Evolutionary conservation across 73 alveolate species (phyloP), one percentile per base, ranked within the genome.

Genomic region (Uronychia setigera): DNA sequence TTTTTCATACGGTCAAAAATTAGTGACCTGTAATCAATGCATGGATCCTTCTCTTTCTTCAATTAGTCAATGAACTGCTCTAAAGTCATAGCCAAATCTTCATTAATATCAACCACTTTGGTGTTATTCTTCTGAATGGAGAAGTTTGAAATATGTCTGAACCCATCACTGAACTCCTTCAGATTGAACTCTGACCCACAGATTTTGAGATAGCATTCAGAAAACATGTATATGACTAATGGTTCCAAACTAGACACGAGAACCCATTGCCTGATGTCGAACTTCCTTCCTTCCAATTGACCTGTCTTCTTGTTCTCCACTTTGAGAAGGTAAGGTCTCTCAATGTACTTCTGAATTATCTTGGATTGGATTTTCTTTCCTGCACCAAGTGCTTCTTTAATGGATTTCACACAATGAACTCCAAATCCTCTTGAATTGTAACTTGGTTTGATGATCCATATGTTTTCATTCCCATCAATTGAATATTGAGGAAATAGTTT

Each of bases 381-480:
- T 79, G 90, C 78, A 26, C 76, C 83, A 0, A 92, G 34, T 29
- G 91, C 88, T 29, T 92, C 96, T 28, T 82, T 77, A 25, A 83
- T 33, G 77, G 77, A 88, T 33, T 92, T 83, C 34, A 92, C 88
- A 75, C 92, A 92, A 84, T 90, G 82, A 35, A 94, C 91, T 1
- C 98, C 98, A 57, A 89, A 79, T 13, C 98, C 98, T 79, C 97
- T 32, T 19, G 98, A 92, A 80, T 94, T 92, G n/a, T 83, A 93
- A 33, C 93, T 80, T 27, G 98, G 98, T 80, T 94, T 94, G 26
- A 94, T 94, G 1, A 94, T 94, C 97, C 98, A 94, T 0, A 93
- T 86, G 74, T 94, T 94, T 29, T 86, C 32, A 11, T 46, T 26
- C 9, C 98, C 98, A 88, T 93, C 97, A 0, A 90, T 90, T 0